Base-by-base conservation (phyloP, 2,329 filamentous ascomycete species). In the Hypoxylon sp. region DNA sequence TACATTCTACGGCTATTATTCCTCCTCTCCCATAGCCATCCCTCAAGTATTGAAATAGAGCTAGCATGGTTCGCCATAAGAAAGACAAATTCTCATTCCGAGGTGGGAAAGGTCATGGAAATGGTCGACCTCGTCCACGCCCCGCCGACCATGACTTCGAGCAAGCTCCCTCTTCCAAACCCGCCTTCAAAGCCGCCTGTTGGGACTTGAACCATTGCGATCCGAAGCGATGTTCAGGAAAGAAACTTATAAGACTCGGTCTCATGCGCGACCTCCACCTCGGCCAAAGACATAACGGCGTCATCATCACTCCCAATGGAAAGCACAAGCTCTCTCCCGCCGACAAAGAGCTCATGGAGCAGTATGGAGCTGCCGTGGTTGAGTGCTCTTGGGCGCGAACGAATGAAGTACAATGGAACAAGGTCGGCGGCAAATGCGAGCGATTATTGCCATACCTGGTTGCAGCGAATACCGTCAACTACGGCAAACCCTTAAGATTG, bases 191-290 rank as follows among this genome's bases (percentile, higher is more conserved):
- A 82, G 95, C 96, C 53, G 96, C 95, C 66, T 98, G 95, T 80
- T 99, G 96, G 96, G 96, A 99, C 78, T 86, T 99, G 35, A 95
- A 94, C 69, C 96, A 99, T 83, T 99, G 96, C 84, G 96, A 99
- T 78, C 94, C 95, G 8, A 98, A 98, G 81, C 87, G 95, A 74
- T 99, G 96, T 82, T 98, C 94, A 0, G 96, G 96, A 33, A 99
- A 99, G 84, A 91, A 93, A 71, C 87, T 99, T 35, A 97, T 99
- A 88, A 91, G 91, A 71, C 88, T 97, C 61, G 95, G 95, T 2
- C 85, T 98, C 76, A 98, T 99, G 94, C 91, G 96, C 73, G 93
- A 97, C 77, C 87, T 99, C 59, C 90, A 95, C 76, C 86, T 98
- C 62, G 96, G 96, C 59, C 94, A 98, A 81, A 94, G 95, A 74